Conservation (phyloP, 495 filamentous ascomycete genomes). For the Hypoxylon lienhwacheense region DNA sequence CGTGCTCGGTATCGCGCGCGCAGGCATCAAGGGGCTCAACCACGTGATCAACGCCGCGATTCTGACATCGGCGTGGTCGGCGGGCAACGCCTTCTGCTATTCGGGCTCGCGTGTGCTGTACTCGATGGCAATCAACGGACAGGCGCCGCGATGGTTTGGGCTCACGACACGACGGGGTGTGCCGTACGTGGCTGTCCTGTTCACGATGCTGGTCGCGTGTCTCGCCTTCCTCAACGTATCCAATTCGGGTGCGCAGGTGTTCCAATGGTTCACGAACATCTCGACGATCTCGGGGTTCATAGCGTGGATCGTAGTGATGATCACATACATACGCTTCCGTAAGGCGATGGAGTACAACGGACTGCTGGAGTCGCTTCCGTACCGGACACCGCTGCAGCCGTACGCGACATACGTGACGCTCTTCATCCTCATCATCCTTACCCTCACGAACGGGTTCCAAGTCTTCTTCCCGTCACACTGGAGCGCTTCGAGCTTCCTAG, state of each 20-base stretch:
- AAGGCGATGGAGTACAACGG: constrained; percentile 44
- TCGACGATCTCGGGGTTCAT: constrained; percentile 53
- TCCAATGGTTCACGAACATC: constrained; percentile 61
- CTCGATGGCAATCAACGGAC: constrained; percentile 63
- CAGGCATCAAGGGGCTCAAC: constrained; percentile 49
- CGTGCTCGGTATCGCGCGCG: constrained; percentile 51
- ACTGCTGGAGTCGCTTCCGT: constrained; percentile 44
- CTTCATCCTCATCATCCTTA: constrained; percentile 43
- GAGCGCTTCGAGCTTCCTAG: constrained; percentile 45
- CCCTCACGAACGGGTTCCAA: constrained; percentile 54
- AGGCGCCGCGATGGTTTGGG: constrained; percentile 62
- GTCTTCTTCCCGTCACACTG: constrained; percentile 44
- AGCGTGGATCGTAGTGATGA: constrained; percentile 53
- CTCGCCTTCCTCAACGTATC: constrained; percentile 65
- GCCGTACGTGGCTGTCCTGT: constrained; percentile 63
- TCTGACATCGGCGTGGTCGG: constrained; percentile 55
- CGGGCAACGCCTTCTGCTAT: constrained; percentile 78
- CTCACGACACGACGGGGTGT: constrained; percentile 60
- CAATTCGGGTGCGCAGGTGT: constrained; percentile 58
- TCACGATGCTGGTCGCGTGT: constrained; percentile 54
- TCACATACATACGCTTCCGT: constrained; percentile 53
- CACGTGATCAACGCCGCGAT: constrained; percentile 54
- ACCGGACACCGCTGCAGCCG: constrained; percentile 46
- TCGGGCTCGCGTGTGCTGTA: constrained; percentile 79
- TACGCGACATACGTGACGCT: constrained; percentile 46